Conservation (phyloP, 805 yeast genomes). For the Ogataea saltuana region DNA sequence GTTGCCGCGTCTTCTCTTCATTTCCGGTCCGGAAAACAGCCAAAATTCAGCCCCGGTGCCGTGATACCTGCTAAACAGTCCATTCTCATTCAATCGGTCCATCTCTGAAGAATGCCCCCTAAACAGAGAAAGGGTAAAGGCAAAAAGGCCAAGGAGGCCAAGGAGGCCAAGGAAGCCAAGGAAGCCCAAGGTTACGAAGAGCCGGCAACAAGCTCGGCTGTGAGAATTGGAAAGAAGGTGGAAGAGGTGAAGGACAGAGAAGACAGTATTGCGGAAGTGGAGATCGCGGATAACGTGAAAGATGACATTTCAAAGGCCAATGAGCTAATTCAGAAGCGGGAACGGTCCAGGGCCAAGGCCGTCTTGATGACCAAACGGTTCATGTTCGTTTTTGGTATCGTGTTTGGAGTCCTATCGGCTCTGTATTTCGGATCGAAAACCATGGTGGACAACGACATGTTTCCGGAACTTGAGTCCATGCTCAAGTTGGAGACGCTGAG, state of each 20-base stretch:
- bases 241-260: conserved; percentile 6
- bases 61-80: background rate
- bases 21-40: no score
- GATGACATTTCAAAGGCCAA: conserved; percentile 6
- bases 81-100: background rate
- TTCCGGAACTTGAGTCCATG: conserved; percentile 51
- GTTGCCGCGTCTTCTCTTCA: no score
- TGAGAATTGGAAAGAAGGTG: conserved; percentile 8
- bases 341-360: conserved; percentile 14
- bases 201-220: conserved; percentile 9
- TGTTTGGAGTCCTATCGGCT: conserved; percentile 68
- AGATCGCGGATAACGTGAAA: conserved; percentile 3
- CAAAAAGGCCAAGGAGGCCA: conserved; percentile 3
- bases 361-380: conserved; percentile 47
- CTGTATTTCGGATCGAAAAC: conserved; percentile 54
- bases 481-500: conserved; percentile 57
- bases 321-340: conserved; percentile 4
- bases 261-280: conserved; percentile 4
- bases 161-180: no score
- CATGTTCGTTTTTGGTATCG: conserved; percentile 67
- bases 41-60: no score
- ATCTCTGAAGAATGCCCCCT: conserved; percentile 8
- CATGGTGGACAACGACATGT: conserved; percentile 41
- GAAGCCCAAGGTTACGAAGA: no score
- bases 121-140: conserved; percentile 9